These are phyloP conservation scores for Rhodosporidiobolus odoratus DNA, from an alignment of 768 basidiomycete genomes.

Conservation along the genomic window DNA sequence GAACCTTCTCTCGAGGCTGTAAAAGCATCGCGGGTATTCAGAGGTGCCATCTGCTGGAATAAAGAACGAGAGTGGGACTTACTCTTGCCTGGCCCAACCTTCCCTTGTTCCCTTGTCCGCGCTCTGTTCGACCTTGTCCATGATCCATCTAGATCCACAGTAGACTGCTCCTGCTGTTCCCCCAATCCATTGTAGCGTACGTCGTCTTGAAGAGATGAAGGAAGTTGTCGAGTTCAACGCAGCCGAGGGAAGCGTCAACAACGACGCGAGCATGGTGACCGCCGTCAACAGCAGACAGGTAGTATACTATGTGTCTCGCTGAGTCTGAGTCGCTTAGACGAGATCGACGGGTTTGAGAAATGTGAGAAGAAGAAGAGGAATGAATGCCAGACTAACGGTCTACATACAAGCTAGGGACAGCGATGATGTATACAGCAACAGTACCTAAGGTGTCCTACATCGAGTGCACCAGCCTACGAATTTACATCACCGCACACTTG, in stretches of 20 bases:
- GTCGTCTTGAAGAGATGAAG: conserved; percentile 55
- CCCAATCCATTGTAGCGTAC: conserved; percentile 53
- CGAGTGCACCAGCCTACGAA: background rate
- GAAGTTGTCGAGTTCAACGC: conserved; percentile 45
- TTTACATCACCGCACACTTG: conserved; percentile 60
- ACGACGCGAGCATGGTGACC: conserved; percentile 1
- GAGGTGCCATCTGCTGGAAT: too few species aligned
- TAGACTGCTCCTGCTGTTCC: conserved; percentile 61
- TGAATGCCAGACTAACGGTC: background rate
- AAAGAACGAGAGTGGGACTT: conserved; percentile 45
- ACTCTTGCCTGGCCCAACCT: conserved; percentile 64
- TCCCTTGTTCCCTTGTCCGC: conserved; percentile 61
- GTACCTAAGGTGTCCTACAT: background rate
- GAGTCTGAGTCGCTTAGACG: background rate
- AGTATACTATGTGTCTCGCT: background rate
- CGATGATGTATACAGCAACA: too few species aligned
- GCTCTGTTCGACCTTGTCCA: conserved; percentile 61
- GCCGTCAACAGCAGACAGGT: too few species aligned
- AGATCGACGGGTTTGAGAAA: background rate
- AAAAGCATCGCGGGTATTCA: too few species aligned
- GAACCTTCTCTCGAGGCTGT: conserved; percentile 67
- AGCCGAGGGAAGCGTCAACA: background rate
- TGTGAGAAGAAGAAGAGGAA: background rate
- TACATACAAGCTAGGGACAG: too few species aligned
- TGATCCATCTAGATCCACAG: conserved; percentile 58